Evolutionary conservation across 2,329 filamentous ascomycete genomes (phyloP), one percentile per base, ranked within the genome.

Genomic region (Phoma sp.): DNA sequence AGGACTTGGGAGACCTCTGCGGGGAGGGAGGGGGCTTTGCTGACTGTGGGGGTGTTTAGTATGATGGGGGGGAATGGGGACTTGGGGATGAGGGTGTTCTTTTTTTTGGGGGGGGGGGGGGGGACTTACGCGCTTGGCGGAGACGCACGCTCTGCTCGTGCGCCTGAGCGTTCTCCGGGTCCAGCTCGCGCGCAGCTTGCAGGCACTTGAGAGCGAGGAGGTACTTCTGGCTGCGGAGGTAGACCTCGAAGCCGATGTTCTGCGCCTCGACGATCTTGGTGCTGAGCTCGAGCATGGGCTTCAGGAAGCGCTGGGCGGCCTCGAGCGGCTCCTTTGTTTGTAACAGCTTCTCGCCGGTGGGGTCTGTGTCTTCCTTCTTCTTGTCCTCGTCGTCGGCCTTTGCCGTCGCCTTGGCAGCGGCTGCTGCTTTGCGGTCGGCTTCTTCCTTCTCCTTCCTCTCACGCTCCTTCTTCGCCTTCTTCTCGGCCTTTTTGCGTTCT

Each of bases 361-460:
- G 93, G 75, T 99, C 95, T 18, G 90, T 85, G 65, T 99, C 95
- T 76, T 90, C 89, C 80, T 96, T 96, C 80, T 93, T 95, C 8
- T 81, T 78, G 59, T 86, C 84, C 11, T 79, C 82, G 52, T 80
- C 79, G 56, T 87, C 89, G 24, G 83, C 84, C 36, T 83, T 84
- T 29, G 83, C 81, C 23, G 80, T 81, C 49, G 86, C 83, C 58
- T 77, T 79, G 52, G 78, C 77, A 8, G 75, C 74, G 73, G 96
- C 91, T 6, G 91, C 90, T 61, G 96, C 92, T 60, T 89, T 88
- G 79, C 91, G 90, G 32, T 89, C 86, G 18, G 86, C 85, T 68
- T 87, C 90, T 62, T 92, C 91, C 24, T 88, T 88, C 36, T 92
- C 90, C 62, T 90, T 88, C 68, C 90, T 77, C 47, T 75, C 68